Conservation (phyloP, 139 green algal genomes). For the Picochlorum sp. region DNA sequence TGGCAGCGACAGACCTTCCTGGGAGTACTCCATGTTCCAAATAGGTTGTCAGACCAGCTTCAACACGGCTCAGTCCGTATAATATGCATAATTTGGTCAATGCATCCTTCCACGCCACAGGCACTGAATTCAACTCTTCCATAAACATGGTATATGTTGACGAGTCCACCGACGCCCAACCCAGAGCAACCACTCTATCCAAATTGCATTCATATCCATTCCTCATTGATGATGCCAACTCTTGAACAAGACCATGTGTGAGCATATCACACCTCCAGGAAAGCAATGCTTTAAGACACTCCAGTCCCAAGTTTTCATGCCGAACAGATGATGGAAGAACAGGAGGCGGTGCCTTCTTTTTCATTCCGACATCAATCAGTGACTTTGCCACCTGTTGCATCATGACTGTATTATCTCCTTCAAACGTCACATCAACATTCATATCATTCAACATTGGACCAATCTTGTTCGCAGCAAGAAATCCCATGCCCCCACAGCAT, state of each 20-base stretch:
- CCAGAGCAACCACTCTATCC: constrained; percentile 61
- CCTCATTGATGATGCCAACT: constrained; percentile 16
- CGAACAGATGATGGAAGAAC: not conserved
- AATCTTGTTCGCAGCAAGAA: constrained; percentile 76
- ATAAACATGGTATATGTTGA: constrained; percentile 45
- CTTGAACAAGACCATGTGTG: constrained; percentile 29
- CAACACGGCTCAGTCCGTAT: constrained; percentile 51
- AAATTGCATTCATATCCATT: constrained; percentile 50
- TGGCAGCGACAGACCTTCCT: constrained; percentile 19
- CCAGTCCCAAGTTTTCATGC: not conserved
- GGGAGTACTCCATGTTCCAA: constrained; percentile 26
- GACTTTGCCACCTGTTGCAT: constrained; percentile 59
- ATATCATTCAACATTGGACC: constrained; percentile 77
- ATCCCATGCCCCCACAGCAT: constrained; percentile 75
- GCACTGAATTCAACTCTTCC: constrained; percentile 19
- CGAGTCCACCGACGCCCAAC: constrained; percentile 64
- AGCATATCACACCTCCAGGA: constrained; percentile 19
- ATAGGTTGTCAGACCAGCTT: constrained; percentile 39
- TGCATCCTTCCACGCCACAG: constrained; percentile 1
- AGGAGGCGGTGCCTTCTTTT: not conserved
- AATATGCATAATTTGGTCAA: constrained; percentile 37
- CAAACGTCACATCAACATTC: constrained; percentile 84
- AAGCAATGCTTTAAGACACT: constrained; percentile 37
- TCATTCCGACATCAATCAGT: constrained; percentile 32
- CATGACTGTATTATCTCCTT: constrained; percentile 90